Conservation (phyloP, 257 asterid species). For the Craterostigma plantagineum region DNA sequence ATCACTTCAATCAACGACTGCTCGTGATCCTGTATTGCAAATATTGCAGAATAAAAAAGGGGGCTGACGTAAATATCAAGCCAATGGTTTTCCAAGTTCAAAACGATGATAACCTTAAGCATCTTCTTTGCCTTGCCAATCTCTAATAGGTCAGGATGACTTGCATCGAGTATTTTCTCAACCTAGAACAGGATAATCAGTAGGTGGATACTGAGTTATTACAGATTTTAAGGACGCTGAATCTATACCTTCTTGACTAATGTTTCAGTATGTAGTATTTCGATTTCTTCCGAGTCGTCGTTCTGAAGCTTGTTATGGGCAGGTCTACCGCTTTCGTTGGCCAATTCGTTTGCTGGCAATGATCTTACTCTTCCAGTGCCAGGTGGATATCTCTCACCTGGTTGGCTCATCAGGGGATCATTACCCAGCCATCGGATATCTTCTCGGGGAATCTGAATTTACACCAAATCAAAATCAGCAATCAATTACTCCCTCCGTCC, state of each 20-base stretch:
- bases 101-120: slow-evolving; percentile 45
- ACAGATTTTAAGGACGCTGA: not conserved
- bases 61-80: not conserved
- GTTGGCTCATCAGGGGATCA: slow-evolving; percentile 53
- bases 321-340: slow-evolving; percentile 31
- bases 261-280: slow-evolving; percentile 75
- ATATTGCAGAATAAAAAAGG: slow-evolving; percentile 2
- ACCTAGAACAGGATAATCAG: slow-evolving; percentile 32
- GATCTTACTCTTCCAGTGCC: slow-evolving; percentile 41
- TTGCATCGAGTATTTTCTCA: slow-evolving; percentile 73
- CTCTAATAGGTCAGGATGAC: slow-evolving; percentile 60
- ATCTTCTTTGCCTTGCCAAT: slow-evolving; percentile 77
- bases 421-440: slow-evolving; percentile 88
- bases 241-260: slow-evolving; percentile 57
- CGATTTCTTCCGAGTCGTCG: slow-evolving; percentile 42
- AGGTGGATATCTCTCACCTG: too few relatives aligned
- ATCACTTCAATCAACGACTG: slow-evolving; percentile 62
- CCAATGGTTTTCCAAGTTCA: slow-evolving; percentile 1
- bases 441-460: slow-evolving; percentile 53
- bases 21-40: slow-evolving; percentile 76
- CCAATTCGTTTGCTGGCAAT: slow-evolving; percentile 23
- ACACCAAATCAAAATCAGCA: not conserved
- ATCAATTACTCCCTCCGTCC: not conserved
- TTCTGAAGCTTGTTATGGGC: too few relatives aligned
- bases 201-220: slow-evolving; percentile 2